phyloP scores from a whole-genome alignment of 345 rosid species.

The Xanthoceras sorbifolium region DNA sequence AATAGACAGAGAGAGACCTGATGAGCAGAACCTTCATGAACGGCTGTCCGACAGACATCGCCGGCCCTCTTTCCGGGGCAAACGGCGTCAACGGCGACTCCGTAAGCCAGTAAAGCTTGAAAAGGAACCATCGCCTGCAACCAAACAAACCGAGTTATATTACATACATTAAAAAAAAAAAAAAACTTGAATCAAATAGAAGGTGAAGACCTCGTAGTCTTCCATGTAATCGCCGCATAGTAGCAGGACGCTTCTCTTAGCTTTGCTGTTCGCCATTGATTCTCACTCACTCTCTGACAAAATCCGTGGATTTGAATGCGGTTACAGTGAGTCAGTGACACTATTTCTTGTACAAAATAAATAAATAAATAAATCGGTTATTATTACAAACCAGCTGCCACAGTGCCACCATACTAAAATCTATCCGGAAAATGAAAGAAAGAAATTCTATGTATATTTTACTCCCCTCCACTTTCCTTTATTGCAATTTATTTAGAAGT shows the following conservation, averaged over 20 bases:
- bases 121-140: slow-evolving; percentile 92
- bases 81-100: slow-evolving; percentile 65
- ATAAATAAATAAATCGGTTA: no score
- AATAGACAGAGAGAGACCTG: slow-evolving; percentile 48
- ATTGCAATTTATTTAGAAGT: no score
- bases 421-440: no score
- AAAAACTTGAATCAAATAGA: no score
- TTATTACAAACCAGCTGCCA: no score
- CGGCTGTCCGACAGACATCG: slow-evolving; percentile 73
- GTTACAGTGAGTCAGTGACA: no score
- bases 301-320: no score
- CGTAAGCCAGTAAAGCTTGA: slow-evolving; percentile 79
- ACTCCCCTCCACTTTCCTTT: no score
- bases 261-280: slow-evolving; percentile 5
- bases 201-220: slow-evolving; percentile 4
- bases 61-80: slow-evolving; percentile 87
- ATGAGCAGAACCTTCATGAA: slow-evolving; percentile 54
- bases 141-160: not conserved
- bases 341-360: no score
- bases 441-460: no score
- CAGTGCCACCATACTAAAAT: no score
- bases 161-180: no score
- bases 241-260: slow-evolving; percentile 13
- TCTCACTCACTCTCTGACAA: not conserved
- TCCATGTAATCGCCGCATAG: slow-evolving; percentile 23